Base-by-base conservation (phyloP, 148 eudicot species). In the Drosera capensis region DNA sequence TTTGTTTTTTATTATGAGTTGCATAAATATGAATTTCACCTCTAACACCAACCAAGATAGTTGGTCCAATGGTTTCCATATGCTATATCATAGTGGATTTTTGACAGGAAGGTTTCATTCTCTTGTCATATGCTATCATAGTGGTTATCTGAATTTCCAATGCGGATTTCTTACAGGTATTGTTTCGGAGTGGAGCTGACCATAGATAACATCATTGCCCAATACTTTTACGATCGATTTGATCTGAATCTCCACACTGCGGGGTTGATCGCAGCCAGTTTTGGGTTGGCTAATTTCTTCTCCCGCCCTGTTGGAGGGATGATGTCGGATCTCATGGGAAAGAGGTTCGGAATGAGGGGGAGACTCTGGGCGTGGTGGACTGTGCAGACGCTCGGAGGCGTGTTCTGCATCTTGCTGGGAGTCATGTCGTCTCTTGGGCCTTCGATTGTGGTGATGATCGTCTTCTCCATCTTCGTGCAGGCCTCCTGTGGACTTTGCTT, bases 391-490 rank as follows among this genome's bases (percentile, higher is more conserved):
- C 38, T 48, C 16, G 52, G 52, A 14, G 52, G 52, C 1, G 49
- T 29, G 18, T 28, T 29, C 8, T 48, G 52, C 40, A 17, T 16
- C 19, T 6, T 29, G 17, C 52, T 48, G 0, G 52, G 52, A 5
- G 17, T 24, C n/a, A 24, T 31, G 3, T 16, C 39, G 18, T 7
- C 39, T 0, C 40, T 48, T 12, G 21, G 39, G 2, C 6, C 21
- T 13, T 29, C 72, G 0, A 23, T 68, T 25, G 8, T 51, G 0
- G 20, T 16, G 15, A 62, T 62, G 63, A 45, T 68, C 17, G 20
- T 68, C 39, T 68, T 68, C 55, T 62, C 72, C 12, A 22, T 68
- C 25, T 57, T 49, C 14, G 72, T 66, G 1, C 72, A 68, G 20
- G 63, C 72, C 1, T 57, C 72, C 0, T 68, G 72, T 39, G 72